A percentile compares a stretch with the other conserved stretches of the same genome.
Conservation (phyloP, 495 filamentous ascomycete genomes). For the Tuber indicum region DNA sequence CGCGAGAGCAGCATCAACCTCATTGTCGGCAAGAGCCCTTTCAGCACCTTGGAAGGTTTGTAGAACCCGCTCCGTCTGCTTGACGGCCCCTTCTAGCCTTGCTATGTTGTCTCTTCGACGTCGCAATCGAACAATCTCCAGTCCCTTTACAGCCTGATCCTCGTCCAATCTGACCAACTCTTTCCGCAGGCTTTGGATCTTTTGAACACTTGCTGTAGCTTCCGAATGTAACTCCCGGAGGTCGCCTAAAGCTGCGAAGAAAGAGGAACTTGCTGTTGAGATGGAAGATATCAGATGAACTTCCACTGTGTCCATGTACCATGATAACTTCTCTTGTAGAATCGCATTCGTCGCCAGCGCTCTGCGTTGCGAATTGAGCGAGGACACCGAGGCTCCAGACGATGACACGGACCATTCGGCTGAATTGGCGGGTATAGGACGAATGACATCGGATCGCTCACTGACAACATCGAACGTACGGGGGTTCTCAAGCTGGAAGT, state of each 20-base stretch:
- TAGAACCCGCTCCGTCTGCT: constrained; percentile 73
- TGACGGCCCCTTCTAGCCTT: constrained; percentile 71
- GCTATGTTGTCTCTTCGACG: constrained; percentile 76
- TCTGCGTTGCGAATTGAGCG: constrained; percentile 56
- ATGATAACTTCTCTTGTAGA: constrained; percentile 96
- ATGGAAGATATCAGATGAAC: constrained; percentile 96
- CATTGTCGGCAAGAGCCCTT: constrained; percentile 67
- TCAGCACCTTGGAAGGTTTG: constrained; percentile 71
- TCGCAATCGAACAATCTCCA: constrained; percentile 78
- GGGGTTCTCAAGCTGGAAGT: constrained; percentile 94
- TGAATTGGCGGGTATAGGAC: constrained; percentile 54
- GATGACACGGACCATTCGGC: constrained; percentile 40
- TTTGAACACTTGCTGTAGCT: constrained; percentile 80
- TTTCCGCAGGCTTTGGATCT: constrained; percentile 71
- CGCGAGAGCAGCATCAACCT: constrained; percentile 71
- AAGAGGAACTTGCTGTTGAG: constrained; percentile 86
- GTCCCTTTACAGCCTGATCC: constrained; percentile 77
- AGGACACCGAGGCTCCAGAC: constrained; percentile 19
- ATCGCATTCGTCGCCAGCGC: constrained; percentile 94
- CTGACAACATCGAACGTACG: constrained; percentile 95
- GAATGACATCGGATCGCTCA: constrained; percentile 86
- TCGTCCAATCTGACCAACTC: constrained; percentile 74
- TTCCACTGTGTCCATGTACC: constrained; percentile 99
- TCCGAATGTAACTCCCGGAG: constrained; percentile 85
- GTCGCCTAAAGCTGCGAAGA: constrained; percentile 91